A percentile compares a stretch with the other conserved stretches of the same genome.
These are phyloP conservation scores for Fragaria iinumae DNA, from an alignment of 306 rosid genomes.

Conservation along the genomic window DNA sequence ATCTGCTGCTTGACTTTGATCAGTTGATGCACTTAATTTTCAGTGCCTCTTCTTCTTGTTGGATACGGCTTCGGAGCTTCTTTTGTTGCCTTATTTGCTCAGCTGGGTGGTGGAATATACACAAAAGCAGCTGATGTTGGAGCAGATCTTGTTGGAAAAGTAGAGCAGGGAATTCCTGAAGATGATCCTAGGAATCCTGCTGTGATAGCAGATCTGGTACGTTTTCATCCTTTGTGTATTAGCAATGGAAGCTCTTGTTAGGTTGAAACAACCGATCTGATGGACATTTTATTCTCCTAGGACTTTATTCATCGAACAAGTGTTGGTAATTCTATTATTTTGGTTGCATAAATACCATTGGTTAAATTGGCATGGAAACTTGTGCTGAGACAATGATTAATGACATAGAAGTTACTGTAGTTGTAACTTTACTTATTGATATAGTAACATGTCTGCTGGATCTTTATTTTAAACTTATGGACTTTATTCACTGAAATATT, in stretches of 20 bases:
- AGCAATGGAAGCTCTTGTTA: background rate
- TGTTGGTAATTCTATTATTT: background rate
- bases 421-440: background rate
- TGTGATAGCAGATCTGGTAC: constrained; percentile 98
- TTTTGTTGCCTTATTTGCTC: constrained; percentile 96
- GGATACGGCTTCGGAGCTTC: constrained; percentile 99
- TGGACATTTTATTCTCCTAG: background rate
- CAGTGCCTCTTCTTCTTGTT: constrained; percentile 99
- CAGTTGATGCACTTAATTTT: constrained; percentile 21
- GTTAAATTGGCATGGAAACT: background rate
- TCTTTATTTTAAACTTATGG: constrained; percentile 11
- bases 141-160: constrained; percentile 98
- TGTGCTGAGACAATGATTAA: background rate
- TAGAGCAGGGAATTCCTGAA: constrained; percentile 99
- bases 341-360: background rate
- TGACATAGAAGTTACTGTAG: background rate
- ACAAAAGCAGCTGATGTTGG: constrained; percentile 99
- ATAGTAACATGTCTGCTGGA: background rate
- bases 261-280: background rate
- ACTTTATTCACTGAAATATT: constrained; percentile 18
- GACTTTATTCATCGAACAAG: background rate
- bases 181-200: constrained; percentile 99
- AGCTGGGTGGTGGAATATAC: constrained; percentile 96
- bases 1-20: constrained; percentile 22
- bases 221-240: constrained; percentile 14